Percentiles rank a stretch among this genome's conserved stretches.
Conservation (phyloP, 352 stramenopile species). For the Pythium scleroteichum region DNA sequence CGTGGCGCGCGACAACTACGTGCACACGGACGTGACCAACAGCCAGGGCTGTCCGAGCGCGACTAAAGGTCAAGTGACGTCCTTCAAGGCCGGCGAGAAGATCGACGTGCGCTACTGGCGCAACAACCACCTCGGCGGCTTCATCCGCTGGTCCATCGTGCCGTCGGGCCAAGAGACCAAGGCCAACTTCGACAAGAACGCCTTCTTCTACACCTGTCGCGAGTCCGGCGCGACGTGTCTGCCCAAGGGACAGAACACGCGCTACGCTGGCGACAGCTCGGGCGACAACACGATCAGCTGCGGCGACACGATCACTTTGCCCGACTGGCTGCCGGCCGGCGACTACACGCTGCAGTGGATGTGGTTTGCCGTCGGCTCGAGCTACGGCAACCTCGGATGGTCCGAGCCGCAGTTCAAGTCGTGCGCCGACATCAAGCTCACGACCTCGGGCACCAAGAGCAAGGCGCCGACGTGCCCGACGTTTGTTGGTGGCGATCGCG, state of each 20-base stretch:
- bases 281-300: slow-evolving; percentile 13
- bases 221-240: slow-evolving; percentile 28
- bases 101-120: slow-evolving; percentile 34
- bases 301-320: slow-evolving; percentile 27
- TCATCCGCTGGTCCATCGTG: slow-evolving; percentile 33
- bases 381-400: slow-evolving; percentile 19
- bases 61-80: slow-evolving; percentile 10
- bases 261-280: slow-evolving; percentile 14
- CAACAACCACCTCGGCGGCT: slow-evolving; percentile 40
- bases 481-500: slow-evolving; percentile 26
- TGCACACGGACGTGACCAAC: slow-evolving; percentile 2
- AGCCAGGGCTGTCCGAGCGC: slow-evolving; percentile 10
- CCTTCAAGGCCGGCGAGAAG: slow-evolving; percentile 17
- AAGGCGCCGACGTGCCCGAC: slow-evolving; percentile 17
- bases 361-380: slow-evolving; percentile 18
- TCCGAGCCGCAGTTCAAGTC: slow-evolving; percentile 19
- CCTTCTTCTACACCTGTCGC: slow-evolving; percentile 35
- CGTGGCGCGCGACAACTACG: slow-evolving; percentile 2
- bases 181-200: slow-evolving; percentile 28
- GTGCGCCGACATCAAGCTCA: slow-evolving; percentile 25
- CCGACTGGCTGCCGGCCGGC: slow-evolving; percentile 19
- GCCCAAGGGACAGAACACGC: slow-evolving; percentile 14
- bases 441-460: slow-evolving; percentile 2
- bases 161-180: slow-evolving; percentile 21
- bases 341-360: slow-evolving; percentile 31